These are phyloP conservation scores for Kalaharituber pfeilii DNA, from an alignment of 2,329 filamentous ascomycete species.

Conservation along the genomic window DNA sequence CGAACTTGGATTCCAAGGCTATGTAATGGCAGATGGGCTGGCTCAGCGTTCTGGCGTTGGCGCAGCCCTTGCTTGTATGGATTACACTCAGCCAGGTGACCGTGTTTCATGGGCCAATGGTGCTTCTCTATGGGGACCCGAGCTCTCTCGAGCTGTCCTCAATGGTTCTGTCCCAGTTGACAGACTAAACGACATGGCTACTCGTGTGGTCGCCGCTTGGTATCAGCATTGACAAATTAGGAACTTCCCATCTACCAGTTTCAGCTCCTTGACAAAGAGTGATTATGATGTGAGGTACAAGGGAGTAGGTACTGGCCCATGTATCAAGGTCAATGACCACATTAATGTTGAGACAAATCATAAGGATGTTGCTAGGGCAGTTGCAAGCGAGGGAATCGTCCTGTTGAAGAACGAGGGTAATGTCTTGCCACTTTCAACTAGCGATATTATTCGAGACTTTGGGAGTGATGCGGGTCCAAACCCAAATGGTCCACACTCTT, in stretches of 20 bases:
- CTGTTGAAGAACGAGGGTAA: conserved; percentile 60
- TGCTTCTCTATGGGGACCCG: conserved; percentile 57
- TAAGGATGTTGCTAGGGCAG: conserved; percentile 51
- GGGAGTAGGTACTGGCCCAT: conserved; percentile 39
- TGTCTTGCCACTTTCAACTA: conserved; percentile 26
- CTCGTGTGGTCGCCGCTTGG: conserved; percentile 71
- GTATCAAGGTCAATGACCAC: conserved; percentile 19
- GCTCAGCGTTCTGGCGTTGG: conserved; percentile 68
- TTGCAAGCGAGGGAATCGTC: conserved; percentile 66
- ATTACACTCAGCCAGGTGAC: conserved; percentile 63
- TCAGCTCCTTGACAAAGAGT: conserved; percentile 70
- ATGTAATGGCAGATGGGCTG: conserved; percentile 74
- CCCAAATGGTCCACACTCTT: conserved; percentile 49
- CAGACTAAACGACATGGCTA: conserved; percentile 58
- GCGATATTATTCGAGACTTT: conserved; percentile 43
- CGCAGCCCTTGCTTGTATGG: conserved; percentile 62
- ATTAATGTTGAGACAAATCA: conserved; percentile 60
- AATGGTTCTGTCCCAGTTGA: conserved; percentile 70
- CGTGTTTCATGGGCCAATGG: conserved; percentile 54
- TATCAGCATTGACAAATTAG: conserved; percentile 43
- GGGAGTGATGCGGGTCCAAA: conserved; percentile 55
- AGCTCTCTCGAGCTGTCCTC: conserved; percentile 58
- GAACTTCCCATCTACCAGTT: conserved; percentile 45
- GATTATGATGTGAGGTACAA: conserved; percentile 51
- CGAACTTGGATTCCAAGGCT: conserved; percentile 72